phyloP scores from a whole-genome alignment of 495 filamentous ascomycete species.

The Penicillium verhagenii region DNA sequence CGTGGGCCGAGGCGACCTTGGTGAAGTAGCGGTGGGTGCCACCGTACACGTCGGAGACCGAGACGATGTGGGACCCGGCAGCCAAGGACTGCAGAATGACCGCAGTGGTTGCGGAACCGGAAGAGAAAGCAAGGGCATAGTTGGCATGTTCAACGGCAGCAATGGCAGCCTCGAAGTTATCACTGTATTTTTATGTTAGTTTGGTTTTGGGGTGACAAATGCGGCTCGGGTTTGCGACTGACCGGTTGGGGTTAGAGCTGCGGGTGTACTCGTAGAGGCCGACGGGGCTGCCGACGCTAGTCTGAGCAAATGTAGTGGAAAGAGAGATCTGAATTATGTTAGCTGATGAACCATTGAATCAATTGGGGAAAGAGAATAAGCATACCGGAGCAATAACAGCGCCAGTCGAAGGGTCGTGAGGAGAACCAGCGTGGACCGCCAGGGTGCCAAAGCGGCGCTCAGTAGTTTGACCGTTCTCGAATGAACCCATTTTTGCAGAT shows the following conservation, averaged over 20 bases:
- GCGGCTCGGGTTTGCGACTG: slow-evolving; percentile 4
- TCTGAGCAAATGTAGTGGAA: slow-evolving; percentile 91
- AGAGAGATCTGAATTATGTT: slow-evolving; percentile 70
- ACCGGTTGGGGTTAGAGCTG: slow-evolving; percentile 89
- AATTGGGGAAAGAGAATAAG: background rate
- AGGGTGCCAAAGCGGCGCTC: slow-evolving; percentile 80
- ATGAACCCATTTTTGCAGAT: slow-evolving; percentile 25
- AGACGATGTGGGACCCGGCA: slow-evolving; percentile 88
- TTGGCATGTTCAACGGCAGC: slow-evolving; percentile 90
- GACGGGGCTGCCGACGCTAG: slow-evolving; percentile 77
- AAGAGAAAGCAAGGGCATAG: slow-evolving; percentile 92
- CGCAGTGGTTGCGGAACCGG: slow-evolving; percentile 91
- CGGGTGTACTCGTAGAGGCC: slow-evolving; percentile 88
- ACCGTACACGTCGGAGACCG: slow-evolving; percentile 95
- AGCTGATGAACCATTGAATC: background rate
- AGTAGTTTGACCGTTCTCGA: slow-evolving; percentile 27
- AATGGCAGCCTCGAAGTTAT: slow-evolving; percentile 89
- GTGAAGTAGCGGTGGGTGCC: slow-evolving; percentile 99
- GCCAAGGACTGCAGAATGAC: slow-evolving; percentile 90
- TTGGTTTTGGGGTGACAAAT: background rate
- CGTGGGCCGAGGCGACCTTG: slow-evolving; percentile 91
- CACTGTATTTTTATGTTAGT: slow-evolving; percentile 32
- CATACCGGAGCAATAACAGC: slow-evolving; percentile 86
- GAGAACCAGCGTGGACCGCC: slow-evolving; percentile 89
- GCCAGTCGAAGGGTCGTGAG: slow-evolving; percentile 85